Conservation (phyloP, 176 grass and related monocot genomes). For the Tillandsia fasciculata region DNA sequence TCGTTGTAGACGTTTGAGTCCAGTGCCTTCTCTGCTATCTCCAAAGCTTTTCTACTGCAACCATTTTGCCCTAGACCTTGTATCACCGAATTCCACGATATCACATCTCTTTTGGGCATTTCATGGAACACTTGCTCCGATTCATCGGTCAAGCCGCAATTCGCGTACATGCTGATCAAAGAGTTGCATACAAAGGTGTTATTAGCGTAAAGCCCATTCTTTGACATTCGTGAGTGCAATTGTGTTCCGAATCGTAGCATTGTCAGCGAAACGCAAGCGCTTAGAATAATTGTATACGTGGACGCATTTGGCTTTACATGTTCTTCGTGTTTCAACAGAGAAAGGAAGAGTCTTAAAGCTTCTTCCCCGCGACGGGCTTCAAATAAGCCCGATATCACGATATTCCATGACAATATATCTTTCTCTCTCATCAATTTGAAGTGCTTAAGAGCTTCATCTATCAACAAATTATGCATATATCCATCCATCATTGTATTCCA, state of each 20-base stretch:
- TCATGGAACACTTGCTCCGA: conserved; percentile 38
- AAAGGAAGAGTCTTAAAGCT: conserved; percentile 24
- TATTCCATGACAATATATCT: conserved; percentile 47
- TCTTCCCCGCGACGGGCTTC: conserved; percentile 23
- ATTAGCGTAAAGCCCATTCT: conserved; percentile 15
- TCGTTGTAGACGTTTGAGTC: conserved; percentile 20
- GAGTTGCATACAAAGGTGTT: conserved; percentile 38
- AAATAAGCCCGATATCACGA: conserved; percentile 33
- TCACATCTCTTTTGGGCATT: conserved; percentile 13
- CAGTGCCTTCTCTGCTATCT: conserved; percentile 22
- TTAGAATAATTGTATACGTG: conserved; percentile 30
- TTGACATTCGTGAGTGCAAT: conserved; percentile 25
- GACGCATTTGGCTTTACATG: conserved; percentile 13
- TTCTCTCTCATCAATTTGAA: conserved; percentile 32
- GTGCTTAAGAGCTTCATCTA: conserved; percentile 30
- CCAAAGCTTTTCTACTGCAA: conserved; percentile 22
- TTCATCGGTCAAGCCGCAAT: conserved; percentile 20
- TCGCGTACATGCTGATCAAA: conserved; percentile 50
- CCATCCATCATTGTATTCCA: conserved; percentile 51
- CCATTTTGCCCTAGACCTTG: conserved; percentile 58
- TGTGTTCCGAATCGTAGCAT: conserved; percentile 33
- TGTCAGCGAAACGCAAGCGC: conserved; percentile 27
- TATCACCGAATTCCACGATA: conserved; percentile 51
- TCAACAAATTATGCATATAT: conserved; percentile 28
- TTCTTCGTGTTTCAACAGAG: conserved; percentile 9